Evolutionary conservation across 768 basidiomycete species (phyloP), one percentile per base, ranked within the genome.

Genomic region (Naganishia onofrii): DNA sequence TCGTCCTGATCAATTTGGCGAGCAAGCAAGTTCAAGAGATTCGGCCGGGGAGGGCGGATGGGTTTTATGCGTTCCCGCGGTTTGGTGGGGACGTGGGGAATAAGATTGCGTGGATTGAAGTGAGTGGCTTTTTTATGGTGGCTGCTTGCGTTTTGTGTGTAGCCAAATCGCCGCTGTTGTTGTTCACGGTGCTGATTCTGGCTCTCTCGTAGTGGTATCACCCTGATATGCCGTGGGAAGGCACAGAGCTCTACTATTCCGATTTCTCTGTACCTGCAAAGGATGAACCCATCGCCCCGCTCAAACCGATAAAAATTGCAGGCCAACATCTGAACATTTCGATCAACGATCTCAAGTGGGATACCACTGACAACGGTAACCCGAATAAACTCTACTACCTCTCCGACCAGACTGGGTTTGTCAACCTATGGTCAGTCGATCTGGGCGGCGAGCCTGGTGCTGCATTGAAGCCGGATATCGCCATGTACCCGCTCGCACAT

Each of bases 181-280:
- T 4, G 34, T 36, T 36, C 6, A 36, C n/a, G n/a, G 26, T 29
- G 52, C 31, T 32, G 23, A 51, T 21, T 4, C 13, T 9, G 46
- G 8, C 23, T 32, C 12, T 19, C 26, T 34, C 9, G 17, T 42
- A 73, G 71, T 72, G 71, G 75, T 65, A 71, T n/a, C 88, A 88
- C 63, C 88, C 88, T 0, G 84, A 87, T 70, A 87, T 88, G 87
- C 86, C 89, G 17, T 91, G 89, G 88, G 86, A 89, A 74, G 88
- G 87, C 3, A 82, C 84, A 0, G 80, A 85, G 73, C 82, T 90
- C 69, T 82, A 84, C 76, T 74, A 87, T 38, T 88, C 85, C 0
- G 81, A 85, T n/a, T 81, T 88, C 38, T 51, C 68, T 23, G 42
- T 69, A n/a, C 56, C 64, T 10, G 36, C 42, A 13, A 46, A 71